Percentiles rank a stretch among this genome's conserved stretches.
Evolutionary conservation across 2,329 filamentous ascomycete species (phyloP).

Genomic region (Emericellopsis cladophorae): DNA sequence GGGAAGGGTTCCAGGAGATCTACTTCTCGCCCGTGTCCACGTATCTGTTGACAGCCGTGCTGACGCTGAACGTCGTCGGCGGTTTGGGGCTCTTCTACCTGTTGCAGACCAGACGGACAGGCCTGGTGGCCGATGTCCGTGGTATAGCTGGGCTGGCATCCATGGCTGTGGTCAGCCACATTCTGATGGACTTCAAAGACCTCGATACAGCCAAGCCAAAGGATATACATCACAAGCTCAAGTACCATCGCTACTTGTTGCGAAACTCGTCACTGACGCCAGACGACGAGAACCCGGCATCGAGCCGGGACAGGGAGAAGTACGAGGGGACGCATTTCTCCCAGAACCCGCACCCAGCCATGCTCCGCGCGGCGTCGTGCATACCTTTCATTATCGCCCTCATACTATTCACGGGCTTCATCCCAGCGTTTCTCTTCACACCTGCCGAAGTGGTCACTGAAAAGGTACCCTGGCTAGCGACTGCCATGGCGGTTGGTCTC

Average conservation of each 20-base stretch:
- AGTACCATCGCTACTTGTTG: constrained; percentile 52
- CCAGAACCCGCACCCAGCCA: constrained; percentile 54
- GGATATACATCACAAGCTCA: constrained; percentile 56
- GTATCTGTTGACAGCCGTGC: constrained; percentile 41
- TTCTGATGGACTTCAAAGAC: constrained; percentile 61
- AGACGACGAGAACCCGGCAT: constrained; percentile 35
- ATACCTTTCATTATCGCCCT: constrained; percentile 49
- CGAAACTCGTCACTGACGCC: constrained; percentile 60
- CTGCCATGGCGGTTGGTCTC: constrained; percentile 50
- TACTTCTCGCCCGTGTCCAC: constrained; percentile 46
- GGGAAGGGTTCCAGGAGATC: constrained; percentile 36
- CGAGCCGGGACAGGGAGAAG: constrained; percentile 27
- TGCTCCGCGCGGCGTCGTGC: constrained; percentile 48
- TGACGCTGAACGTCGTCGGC: constrained; percentile 44
- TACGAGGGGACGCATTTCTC: constrained; percentile 36
- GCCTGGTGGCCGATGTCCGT: constrained; percentile 54
- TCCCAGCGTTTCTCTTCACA: constrained; percentile 52
- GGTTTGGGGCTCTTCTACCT: constrained; percentile 47
- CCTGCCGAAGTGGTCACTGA: constrained; percentile 41
- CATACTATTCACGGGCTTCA: constrained; percentile 38
- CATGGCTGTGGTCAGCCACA: constrained; percentile 63
- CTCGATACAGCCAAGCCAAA: constrained; percentile 55
- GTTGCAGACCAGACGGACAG: constrained; percentile 49
- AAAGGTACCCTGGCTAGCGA: constrained; percentile 52
- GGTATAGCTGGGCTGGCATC: constrained; percentile 63